Evolutionary conservation across 1,139 yeast species (phyloP), one percentile per base, ranked within the genome.

Genomic region (Candida neerlandica): DNA sequence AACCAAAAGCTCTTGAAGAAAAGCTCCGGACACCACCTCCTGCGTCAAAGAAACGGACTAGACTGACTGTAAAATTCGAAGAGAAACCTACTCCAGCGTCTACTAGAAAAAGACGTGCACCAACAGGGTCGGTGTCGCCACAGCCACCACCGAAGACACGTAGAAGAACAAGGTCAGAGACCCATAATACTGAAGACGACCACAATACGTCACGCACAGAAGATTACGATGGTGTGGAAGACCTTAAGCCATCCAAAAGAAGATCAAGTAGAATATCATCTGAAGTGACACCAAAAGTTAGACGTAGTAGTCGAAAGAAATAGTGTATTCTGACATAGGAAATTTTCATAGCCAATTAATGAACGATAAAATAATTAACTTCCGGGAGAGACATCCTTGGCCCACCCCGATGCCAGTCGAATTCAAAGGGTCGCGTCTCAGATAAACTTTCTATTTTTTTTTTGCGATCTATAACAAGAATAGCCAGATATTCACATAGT

Each of bases 281-380:
- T 48, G 16, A 46, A 23, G 9, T 10, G 27, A 10, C 27, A 23
- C 58, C 55, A 9, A 66, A 67, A 4, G 48, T 62, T 3, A 58
- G 71, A 52, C 58, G 71, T 52, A 65, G 70, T 43, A 53, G 65
- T 19, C 52, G 71, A 44, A 65, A 58, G 51, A 66, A 58, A 55
- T 65, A 52, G 45, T 4, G 6, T 16, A 16, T 9, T 15, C 12
- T 34, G 14, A 6, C 11, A 10, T 29, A 5, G 11, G 33, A 12
- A n/a, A 9, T 29, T 21, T 21, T 21, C 23, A 23, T 23, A 23
- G 27, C 2, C 9, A 23, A 23, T 23, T 7, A 23, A 23, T 23
- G 27, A 23, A 23, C 27, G 9, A 23, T 23, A 23, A 23, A 5
- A 23, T 4, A n/a, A 7, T 23, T 5, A 23, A 23, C 7, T 23